Evolutionary conservation across 2,329 filamentous ascomycete genomes (phyloP), one percentile per base, ranked within the genome.

Genomic region (Fusarium foetens): DNA sequence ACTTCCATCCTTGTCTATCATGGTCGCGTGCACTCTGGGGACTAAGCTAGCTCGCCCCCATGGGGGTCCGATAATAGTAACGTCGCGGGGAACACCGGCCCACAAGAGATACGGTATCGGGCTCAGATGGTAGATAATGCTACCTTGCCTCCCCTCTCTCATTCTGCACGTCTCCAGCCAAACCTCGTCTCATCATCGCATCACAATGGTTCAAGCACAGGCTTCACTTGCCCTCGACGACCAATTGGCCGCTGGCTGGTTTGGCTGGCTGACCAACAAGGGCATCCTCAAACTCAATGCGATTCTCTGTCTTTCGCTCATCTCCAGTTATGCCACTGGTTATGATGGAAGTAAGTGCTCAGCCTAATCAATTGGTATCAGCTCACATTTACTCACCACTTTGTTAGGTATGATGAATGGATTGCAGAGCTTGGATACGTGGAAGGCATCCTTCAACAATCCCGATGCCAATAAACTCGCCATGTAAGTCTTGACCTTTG

Each of bases 81-180:
- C 23, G 45, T 66, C 61, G 63, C 61, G 63, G 63, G 63, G 63
- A 66, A 35, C 45, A 66, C n/a, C 63, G 63, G 63, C 62, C 43
- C 63, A 66, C 51, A 21, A 36, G 38, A 42, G 48, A 65, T 66
- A 66, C n/a, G 45, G 8, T 49, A 38, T 63, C 43, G 33, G 43
- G n/a, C 9, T 35, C 39, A 17, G 42, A 38, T 36, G 33, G 36
- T 64, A 61, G 51, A 66, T 66, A 66, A 66, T 66, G 49, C 61
- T 59, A 66, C 63, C 51, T 59, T 58, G 29, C 21, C 21, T 23
- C 62, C 63, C 51, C 49, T 42, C 60, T 43, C 49, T 55, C 58
- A 29, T 35, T 31, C 29, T 65, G 38, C 29, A 21, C 19, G 25
- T 36, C 31, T 43, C 6, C 14, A 31, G 57, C 21, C 19, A 31